Evolutionary conservation across 2,329 filamentous ascomycete genomes (phyloP).

Genomic region (Exophiala mesophila): DNA sequence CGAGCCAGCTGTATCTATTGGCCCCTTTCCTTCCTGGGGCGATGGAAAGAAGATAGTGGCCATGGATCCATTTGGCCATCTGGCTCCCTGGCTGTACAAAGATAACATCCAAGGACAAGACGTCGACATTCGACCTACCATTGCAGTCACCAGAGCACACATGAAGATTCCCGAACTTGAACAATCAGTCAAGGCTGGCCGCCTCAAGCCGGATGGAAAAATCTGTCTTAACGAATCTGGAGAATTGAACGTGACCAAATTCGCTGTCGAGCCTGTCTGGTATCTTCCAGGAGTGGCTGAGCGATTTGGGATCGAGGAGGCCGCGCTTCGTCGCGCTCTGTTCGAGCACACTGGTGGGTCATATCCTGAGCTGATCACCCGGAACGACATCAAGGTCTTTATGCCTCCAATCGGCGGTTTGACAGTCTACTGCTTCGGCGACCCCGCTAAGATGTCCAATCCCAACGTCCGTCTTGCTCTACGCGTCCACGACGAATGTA

Average conservation of each 20-base stretch:
- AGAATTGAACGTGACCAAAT: slow-evolving; percentile 90
- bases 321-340: slow-evolving; percentile 73
- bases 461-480: slow-evolving; percentile 74
- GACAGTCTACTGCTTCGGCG: slow-evolving; percentile 95
- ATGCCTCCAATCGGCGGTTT: slow-evolving; percentile 90
- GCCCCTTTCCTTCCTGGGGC: slow-evolving; percentile 83
- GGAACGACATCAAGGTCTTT: slow-evolving; percentile 91
- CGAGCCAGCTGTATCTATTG: slow-evolving; percentile 83
- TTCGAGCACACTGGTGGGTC: slow-evolving; percentile 96
- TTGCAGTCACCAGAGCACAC: slow-evolving; percentile 85
- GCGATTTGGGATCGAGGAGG: slow-evolving; percentile 91
- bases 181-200: slow-evolving; percentile 74
- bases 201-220: slow-evolving; percentile 75
- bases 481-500: slow-evolving; percentile 84
- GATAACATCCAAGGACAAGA: slow-evolving; percentile 72
- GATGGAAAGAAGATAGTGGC: slow-evolving; percentile 92
- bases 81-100: slow-evolving; percentile 77
- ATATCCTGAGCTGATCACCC: slow-evolving; percentile 93
- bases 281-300: slow-evolving; percentile 84
- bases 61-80: slow-evolving; percentile 91
- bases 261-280: slow-evolving; percentile 93
- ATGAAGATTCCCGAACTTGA: slow-evolving; percentile 97
- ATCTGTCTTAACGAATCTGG: slow-evolving; percentile 82
- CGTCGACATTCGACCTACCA: slow-evolving; percentile 82
- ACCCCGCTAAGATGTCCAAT: slow-evolving; percentile 89